These are phyloP conservation scores for Pseudocercospora cruenta DNA, from an alignment of 2,329 filamentous ascomycete genomes.

Conservation along the genomic window DNA sequence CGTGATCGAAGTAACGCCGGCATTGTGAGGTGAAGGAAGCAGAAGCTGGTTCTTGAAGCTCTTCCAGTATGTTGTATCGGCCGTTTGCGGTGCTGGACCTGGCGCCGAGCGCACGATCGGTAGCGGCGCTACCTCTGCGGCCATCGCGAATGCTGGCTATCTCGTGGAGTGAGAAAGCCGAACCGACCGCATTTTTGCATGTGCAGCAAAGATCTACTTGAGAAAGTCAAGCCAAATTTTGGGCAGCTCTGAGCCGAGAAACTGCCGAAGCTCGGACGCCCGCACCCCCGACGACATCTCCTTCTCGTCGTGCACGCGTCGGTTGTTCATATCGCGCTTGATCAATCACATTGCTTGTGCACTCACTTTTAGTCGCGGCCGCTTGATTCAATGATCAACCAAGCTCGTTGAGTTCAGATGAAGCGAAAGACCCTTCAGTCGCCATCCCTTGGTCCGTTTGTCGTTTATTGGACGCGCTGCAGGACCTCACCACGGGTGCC, in stretches of 20 bases:
- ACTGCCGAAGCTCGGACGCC: background rate
- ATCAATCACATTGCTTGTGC: background rate
- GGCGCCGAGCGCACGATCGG: conserved; percentile 80
- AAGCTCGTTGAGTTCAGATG: background rate
- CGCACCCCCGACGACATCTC: background rate
- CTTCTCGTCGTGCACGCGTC: background rate
- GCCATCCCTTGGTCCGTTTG: background rate
- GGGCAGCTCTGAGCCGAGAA: background rate
- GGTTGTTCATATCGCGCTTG: background rate
- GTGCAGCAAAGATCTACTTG: background rate
- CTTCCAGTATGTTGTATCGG: conserved; percentile 95
- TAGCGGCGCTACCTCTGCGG: conserved; percentile 79
- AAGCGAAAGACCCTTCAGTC: background rate
- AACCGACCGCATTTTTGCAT: background rate
- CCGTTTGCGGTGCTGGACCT: conserved; percentile 79
- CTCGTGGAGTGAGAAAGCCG: background rate
- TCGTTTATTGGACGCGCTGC: background rate
- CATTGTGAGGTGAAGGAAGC: conserved; percentile 86
- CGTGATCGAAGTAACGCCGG: conserved; percentile 83
- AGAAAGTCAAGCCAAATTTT: conserved; percentile 2
- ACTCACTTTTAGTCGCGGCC: too few relatives aligned
- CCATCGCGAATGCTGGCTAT: conserved; percentile 59
- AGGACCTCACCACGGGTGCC: too few relatives aligned
- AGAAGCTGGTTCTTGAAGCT: conserved; percentile 90
- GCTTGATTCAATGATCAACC: background rate